phyloP scores from a whole-genome alignment of 352 stramenopile genomes.

The Phytopythium kandeliae region DNA sequence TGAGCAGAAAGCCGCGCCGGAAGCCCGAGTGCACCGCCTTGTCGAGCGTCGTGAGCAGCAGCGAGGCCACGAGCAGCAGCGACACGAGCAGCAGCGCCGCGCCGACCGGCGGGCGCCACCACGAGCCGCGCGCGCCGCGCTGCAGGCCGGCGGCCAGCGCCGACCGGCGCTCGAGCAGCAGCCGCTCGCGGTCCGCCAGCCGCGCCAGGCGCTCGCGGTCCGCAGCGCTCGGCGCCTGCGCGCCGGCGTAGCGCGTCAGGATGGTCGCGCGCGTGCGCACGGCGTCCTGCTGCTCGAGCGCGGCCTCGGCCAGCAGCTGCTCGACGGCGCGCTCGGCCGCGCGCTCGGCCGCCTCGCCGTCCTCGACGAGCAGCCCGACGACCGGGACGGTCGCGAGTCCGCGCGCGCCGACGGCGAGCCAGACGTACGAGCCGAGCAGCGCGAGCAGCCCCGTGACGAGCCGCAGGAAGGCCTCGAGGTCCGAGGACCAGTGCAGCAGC shows the following conservation, averaged over 20 bases:
- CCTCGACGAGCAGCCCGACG: conserved; percentile 73
- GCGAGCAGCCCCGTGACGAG: conserved; percentile 71
- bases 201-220: conserved; percentile 72
- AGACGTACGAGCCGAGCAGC: conserved; percentile 70
- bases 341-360: conserved; percentile 63
- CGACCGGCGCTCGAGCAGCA: conserved; percentile 56
- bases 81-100: conserved; percentile 54
- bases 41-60: conserved; percentile 75
- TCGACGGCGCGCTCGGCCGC: conserved; percentile 69
- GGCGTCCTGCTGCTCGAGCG: conserved; percentile 61
- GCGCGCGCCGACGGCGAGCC: conserved; percentile 65
- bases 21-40: conserved; percentile 77
- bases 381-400: conserved; percentile 69
- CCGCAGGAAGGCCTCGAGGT: conserved; percentile 66
- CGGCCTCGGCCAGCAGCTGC: conserved; percentile 67
- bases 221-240: conserved; percentile 59
- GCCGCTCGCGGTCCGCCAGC: conserved; percentile 59
- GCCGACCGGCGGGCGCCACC: conserved; percentile 71
- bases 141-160: conserved; percentile 65
- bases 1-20: conserved; percentile 59
- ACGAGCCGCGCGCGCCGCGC: conserved; percentile 30
- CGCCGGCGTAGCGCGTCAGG: conserved; percentile 50
- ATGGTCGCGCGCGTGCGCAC: conserved; percentile 70
- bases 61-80: conserved; percentile 61
- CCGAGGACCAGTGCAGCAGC: conserved; percentile 67